These are phyloP conservation scores for Cladophialophora chaetospira DNA, from an alignment of 2,329 filamentous ascomycete species.

Conservation along the genomic window DNA sequence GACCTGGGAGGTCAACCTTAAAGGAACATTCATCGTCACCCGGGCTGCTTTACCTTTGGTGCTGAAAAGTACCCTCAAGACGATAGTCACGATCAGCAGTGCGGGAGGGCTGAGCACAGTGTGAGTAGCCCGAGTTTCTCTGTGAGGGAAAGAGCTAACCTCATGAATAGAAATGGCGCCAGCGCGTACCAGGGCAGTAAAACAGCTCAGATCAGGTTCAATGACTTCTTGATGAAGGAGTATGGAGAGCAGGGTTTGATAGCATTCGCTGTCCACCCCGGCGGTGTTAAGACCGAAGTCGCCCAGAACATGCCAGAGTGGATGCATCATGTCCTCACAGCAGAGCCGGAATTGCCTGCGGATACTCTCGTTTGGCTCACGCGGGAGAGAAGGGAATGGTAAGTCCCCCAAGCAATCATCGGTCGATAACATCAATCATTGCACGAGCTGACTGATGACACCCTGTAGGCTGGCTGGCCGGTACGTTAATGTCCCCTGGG, in stretches of 20 bases:
- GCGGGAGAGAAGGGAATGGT: slow-evolving; percentile 35
- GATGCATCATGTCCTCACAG: slow-evolving; percentile 16
- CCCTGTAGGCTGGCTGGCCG: slow-evolving; percentile 32
- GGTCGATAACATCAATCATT: neutral
- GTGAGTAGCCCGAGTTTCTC: slow-evolving; percentile 13
- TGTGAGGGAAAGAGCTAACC: neutral
- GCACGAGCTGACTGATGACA: neutral
- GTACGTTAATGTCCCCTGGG: slow-evolving; percentile 32
- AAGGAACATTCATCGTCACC: slow-evolving; percentile 40
- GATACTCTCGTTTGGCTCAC: slow-evolving; percentile 35
- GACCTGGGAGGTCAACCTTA: slow-evolving; percentile 55
- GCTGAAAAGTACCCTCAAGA: slow-evolving; percentile 34
- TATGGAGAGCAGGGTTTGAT: slow-evolving; percentile 39
- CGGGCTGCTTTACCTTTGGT: slow-evolving; percentile 37
- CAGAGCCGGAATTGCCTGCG: slow-evolving; percentile 52
- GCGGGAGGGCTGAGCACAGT: slow-evolving; percentile 39
- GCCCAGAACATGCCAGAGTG: slow-evolving; percentile 21
- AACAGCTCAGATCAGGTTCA: slow-evolving; percentile 47
- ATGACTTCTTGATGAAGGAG: slow-evolving; percentile 50
- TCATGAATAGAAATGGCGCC: slow-evolving; percentile 37
- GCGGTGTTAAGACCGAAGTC: slow-evolving; percentile 17
- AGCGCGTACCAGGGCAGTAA: slow-evolving; percentile 53
- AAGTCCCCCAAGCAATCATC: slow-evolving; percentile 15
- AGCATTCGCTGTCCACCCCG: slow-evolving; percentile 30
- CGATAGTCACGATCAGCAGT: slow-evolving; percentile 44